Base-by-base conservation (phyloP, 2,329 filamentous ascomycete species). In the Zasmidium citrigriseum region DNA sequence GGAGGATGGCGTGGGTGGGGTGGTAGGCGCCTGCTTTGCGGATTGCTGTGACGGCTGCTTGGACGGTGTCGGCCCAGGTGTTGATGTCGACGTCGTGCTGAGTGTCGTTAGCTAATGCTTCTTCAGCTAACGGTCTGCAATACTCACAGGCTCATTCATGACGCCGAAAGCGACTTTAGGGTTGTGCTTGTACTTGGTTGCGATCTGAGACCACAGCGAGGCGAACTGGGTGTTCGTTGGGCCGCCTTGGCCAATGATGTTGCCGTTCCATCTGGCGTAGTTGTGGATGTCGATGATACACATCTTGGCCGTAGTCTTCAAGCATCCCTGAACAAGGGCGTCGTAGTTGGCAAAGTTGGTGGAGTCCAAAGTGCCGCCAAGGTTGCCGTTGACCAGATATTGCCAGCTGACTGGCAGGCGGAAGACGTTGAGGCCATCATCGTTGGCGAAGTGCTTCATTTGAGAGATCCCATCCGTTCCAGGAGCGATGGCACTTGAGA, bases 161-260 rank as follows among this genome's bases (percentile, higher is more conserved):
- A 89, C 69, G 14, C 85, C 86, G 63, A 89, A 87, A 2, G 83
- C 77, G 23, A 89, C 73, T 59, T 82, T 84, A 38, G 77, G 69
- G 51, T 84, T 73, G 4, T 68, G 67, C 21, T 77, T 79, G 71
- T 89, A 89, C 68, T 84, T 83, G 1, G 73, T 76, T 1, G 87
- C 86, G 3, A 78, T 61, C 67, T 78, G 74, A 25, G 64, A 71
- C 87, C 87, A 89, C 4, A 89, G 72, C 45, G 74, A 75, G 2
- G 79, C 82, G 64, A 89, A 85, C 14, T 85, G 73, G 11, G 79
- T 82, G 67, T 88, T 80, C 0, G 79, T 80, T 0, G 86, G 85
- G 0, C 86, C 86, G 21, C 85, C 86, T 68, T 89, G 86, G 1
- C 86, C 87, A 56, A 89, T 82, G 62, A 89, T 84, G 2, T 73